Evolutionary conservation across 768 basidiomycete species (phyloP), one percentile per base, ranked within the genome.

Genomic region (Scleroderma citrinum): DNA sequence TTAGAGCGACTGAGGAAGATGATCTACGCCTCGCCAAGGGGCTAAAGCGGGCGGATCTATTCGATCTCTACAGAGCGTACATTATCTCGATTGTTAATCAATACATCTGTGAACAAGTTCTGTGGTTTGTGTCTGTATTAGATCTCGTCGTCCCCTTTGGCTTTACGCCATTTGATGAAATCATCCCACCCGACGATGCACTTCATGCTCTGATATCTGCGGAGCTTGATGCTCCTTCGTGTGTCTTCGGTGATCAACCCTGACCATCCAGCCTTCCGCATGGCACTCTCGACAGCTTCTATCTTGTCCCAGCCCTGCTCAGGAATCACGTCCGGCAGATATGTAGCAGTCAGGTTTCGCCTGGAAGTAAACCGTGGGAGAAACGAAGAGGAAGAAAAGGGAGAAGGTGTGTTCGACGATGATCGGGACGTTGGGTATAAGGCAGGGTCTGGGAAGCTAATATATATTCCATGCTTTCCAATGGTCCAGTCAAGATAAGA

Each of bases 251-350:
- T 87, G 59, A 94, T 87, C 44, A 67, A 66, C 1, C 89, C 91
- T 49, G 66, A 78, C 86, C 87, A 98, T 3, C 93, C 96, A 3
- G 94, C 90, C 69, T 99, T 99, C 54, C 81, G 79, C 55, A 98
- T 92, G 24, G 93, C 92, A 58, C 85, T 92, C 57, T 94, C 85
- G 34, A 99, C 70, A 7, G 95, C 85, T 66, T 96, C 88, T 50
- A 85, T 71, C 76, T 87, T 87, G 53, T 83, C 80, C 96, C 96
- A 99, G 7, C 91, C 93, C 67, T 98, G 95, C 32, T 92, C 90
- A 0, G 85, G 79, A 37, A 90, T 86, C 51, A 99, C 87, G 47
- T 97, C 85, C 5, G 96, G 96, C 11, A 99, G 77, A 69, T 94
- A 99, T 0, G 91, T 93, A 7, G 94, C 93, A 11, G 82, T 78